phyloP scores from a whole-genome alignment of 148 eudicot genomes.

The Camellia sinensis region DNA sequence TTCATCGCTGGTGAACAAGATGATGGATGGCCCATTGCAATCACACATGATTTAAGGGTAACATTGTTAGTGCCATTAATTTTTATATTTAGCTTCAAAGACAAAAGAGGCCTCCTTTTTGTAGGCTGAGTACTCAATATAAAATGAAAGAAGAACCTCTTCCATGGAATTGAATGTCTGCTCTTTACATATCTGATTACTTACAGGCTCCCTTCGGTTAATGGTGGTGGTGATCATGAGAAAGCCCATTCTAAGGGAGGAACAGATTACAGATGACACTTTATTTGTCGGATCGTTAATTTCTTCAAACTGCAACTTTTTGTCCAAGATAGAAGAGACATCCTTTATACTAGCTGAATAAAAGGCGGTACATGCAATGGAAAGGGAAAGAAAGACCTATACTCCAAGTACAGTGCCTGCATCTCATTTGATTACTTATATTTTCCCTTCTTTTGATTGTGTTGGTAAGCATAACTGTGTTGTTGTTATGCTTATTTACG shows the following conservation, averaged over 20 bases:
- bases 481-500: too few relatives aligned
- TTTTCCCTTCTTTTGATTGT: neutral
- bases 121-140: neutral
- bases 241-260: neutral
- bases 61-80: neutral
- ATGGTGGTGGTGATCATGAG: neutral
- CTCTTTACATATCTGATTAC: neutral
- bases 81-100: neutral
- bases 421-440: neutral
- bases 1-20: neutral
- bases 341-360: neutral
- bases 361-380: neutral
- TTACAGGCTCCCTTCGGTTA: neutral
- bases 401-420: neutral
- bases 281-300: neutral
- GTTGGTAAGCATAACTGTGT: neutral
- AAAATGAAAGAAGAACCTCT: neutral
- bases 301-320: neutral
- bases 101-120: neutral
- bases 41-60: neutral
- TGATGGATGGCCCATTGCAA: neutral
- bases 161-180: neutral
- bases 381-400: neutral
- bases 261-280: neutral
- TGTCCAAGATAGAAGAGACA: neutral